phyloP scores from a whole-genome alignment of 176 grass and related monocot species.

The Phoenix roebelenii region DNA sequence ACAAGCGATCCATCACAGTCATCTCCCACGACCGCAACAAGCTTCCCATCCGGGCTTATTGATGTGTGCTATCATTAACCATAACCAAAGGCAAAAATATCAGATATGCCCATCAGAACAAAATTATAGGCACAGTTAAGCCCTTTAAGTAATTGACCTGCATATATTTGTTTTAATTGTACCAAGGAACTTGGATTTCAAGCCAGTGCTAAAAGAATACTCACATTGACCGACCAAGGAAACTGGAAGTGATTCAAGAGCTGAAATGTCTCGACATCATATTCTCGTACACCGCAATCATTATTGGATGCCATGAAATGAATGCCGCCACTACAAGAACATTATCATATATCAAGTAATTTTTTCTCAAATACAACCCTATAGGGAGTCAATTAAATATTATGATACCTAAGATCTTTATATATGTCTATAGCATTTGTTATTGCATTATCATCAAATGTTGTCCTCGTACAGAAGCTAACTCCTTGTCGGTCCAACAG shows the following conservation, averaged over 20 bases:
- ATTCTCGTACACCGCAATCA: conserved; percentile 74
- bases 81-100: conserved; percentile 10
- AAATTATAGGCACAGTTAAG: conserved; percentile 1
- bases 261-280: conserved; percentile 78
- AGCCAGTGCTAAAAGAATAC: background rate
- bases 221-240: conserved; percentile 93
- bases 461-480: conserved; percentile 72
- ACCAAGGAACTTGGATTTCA: too few relatives aligned
- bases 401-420: conserved; percentile 42
- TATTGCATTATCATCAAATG: conserved; percentile 79
- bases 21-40: conserved; percentile 63
- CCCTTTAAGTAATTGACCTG: background rate
- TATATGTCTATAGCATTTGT: conserved; percentile 91
- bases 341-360: conserved; percentile 1
- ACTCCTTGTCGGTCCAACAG: conserved; percentile 45
- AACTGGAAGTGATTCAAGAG: conserved; percentile 67
- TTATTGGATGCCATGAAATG: conserved; percentile 72
- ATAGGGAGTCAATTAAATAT: too few relatives aligned
- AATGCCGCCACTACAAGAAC: conserved; percentile 48
- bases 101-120: background rate
- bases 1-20: conserved; percentile 47
- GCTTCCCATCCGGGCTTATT: conserved; percentile 60
- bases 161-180: too few relatives aligned
- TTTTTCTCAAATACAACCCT: background rate
- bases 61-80: conserved; percentile 50